Evolutionary conservation across 495 filamentous ascomycete genomes (phyloP), one percentile per base, ranked within the genome.

Genomic region (Penicillium turbatum): DNA sequence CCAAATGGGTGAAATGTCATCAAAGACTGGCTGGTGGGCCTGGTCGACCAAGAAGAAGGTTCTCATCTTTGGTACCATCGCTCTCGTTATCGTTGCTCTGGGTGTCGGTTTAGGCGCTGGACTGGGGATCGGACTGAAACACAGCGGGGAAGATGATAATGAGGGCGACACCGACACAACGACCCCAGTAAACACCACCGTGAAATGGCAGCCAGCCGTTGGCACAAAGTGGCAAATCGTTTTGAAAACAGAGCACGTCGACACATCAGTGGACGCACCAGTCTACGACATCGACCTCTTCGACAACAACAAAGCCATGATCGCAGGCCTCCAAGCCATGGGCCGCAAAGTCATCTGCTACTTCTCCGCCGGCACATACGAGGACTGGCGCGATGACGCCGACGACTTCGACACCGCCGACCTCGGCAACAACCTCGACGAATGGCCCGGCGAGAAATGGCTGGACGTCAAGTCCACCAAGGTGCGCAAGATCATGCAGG

Each of bases 371-470:
- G 86, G 86, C 6, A 81, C 76, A 13, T 86, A 78, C 52, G 83
- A 86, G 67, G 61, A 78, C 51, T 80, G 74, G 66, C 78, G 85
- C 5, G 64, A 72, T 5, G 86, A 90, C 59, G 66, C 77, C 4
- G 44, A 32, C 41, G 35, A 77, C 0, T 90, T 89, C 68, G 54
- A 62, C 1, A 19, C 58, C 0, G 56, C 63, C 1, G 86, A 87
- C 43, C 57, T 81, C 16, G 85, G 82, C 12, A 66, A 71, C 2
- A 56, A 58, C 10, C 62, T 90, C 5, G 71, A 77, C 27, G 83
- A 80, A 13, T 90, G 86, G 86, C 71, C 76, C 0, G 79, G 78
- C 39, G 86, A 90, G 73, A 69, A 69, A 35, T 90, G 86, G 86
- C 65, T 90, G 5, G 74, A 87, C 52, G 70, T 79, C 43, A 75